Base-by-base conservation (phyloP, 2,329 filamentous ascomycete genomes). In the Daldinia eschscholtzii region DNA sequence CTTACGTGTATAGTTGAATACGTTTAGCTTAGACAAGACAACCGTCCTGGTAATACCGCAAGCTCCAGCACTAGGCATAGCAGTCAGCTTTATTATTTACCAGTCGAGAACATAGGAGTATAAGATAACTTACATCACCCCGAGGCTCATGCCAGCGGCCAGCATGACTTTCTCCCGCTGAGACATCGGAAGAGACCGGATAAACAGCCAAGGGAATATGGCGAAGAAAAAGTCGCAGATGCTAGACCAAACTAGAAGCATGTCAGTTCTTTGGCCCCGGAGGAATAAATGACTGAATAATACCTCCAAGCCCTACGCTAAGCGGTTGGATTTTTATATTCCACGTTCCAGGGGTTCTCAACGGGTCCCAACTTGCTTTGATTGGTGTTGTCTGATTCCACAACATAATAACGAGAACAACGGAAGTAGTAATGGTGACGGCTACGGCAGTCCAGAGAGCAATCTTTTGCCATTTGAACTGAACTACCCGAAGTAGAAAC, bases 331-430 rank as follows among this genome's bases (percentile, higher is more conserved):
- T 81, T 42, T 76, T 59, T 33, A 80, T 74, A 35, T 79, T 77
- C 77, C 79, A 81, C 2, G 48, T 74, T 1, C 79, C 80, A 3
- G 75, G 76, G 4, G 78, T 80, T 44, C 79, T 73, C 60, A 81
- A 67, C 0, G 76, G 76, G 58, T 81, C 80, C 79, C 79, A 81
- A 60, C 77, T 80, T 12, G 76, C 72, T 59, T 78, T 78, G 53
- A 74, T 66, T 0, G 80, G 79, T 6, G 78, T 79, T 1, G 79
- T 79, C 68, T 81, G 79, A 63, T 80, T 80, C 80, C 80, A 81
- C 1, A 81, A 74, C 77, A 81, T 79, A 56, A 80, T 68, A 18
- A 74, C 72, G 30, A 81, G 73, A 6, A 77, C 76, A 3, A 74
- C 53, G 0, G 78, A 79, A 3, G 80, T 81, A 10, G 74, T 70